Percentiles rank a stretch among this genome's conserved stretches.
Conservation (phyloP, 257 asterid species). For the Petrea volubilis region DNA sequence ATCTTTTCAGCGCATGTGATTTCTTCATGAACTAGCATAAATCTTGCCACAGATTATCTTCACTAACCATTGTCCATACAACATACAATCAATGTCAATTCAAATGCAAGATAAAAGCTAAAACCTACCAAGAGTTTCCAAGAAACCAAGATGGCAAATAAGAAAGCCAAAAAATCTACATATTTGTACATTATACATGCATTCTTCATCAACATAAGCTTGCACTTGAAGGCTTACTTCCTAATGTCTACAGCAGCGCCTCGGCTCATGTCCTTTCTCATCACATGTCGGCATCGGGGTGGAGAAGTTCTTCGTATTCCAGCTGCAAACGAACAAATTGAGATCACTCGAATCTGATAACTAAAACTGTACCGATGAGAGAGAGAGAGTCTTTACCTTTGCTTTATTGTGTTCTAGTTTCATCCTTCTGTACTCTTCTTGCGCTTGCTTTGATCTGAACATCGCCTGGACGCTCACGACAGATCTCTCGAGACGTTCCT, state of each 20-base stretch:
- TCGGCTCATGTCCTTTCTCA: background rate
- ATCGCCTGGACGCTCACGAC: slow-evolving; percentile 72
- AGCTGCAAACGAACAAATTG: slow-evolving; percentile 41
- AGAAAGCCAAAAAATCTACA: background rate
- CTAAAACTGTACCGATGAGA: background rate
- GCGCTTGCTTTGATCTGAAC: slow-evolving; percentile 74
- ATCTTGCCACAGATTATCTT: too few species aligned
- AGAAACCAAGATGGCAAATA: too few species aligned
- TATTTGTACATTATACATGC: background rate
- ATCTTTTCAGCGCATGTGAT: too few species aligned
- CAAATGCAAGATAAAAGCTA: too few species aligned
- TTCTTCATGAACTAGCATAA: too few species aligned
- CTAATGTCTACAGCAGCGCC: background rate
- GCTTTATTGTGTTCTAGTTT: slow-evolving; percentile 54
- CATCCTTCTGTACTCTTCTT: slow-evolving; percentile 75
- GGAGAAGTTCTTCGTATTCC: slow-evolving; percentile 47
- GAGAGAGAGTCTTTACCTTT: slow-evolving; percentile 24
- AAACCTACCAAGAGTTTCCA: too few species aligned
- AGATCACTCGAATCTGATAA: background rate
- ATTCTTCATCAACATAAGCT: background rate
- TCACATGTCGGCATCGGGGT: slow-evolving; percentile 42
- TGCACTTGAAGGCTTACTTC: background rate
- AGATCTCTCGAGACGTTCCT: slow-evolving; percentile 76
- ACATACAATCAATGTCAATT: too few species aligned
- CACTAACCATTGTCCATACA: too few species aligned